Evolutionary conservation across 164 flowering plant species (phyloP).

Genomic region (Taxillus chinensis): DNA sequence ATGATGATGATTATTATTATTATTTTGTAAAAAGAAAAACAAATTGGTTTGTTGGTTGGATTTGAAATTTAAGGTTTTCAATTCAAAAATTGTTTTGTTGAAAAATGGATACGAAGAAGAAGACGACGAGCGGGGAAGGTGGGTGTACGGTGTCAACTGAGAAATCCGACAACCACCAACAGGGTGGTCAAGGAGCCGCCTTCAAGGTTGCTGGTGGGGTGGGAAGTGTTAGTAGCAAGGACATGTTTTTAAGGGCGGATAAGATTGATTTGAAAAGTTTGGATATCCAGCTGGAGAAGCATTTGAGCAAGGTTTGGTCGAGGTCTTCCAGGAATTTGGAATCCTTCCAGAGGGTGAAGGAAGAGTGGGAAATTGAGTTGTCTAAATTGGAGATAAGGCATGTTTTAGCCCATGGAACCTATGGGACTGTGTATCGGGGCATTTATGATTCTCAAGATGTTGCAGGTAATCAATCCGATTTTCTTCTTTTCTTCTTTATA

Average conservation of each 20-base stretch:
- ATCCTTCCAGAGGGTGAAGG: background rate
- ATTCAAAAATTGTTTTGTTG: no score
- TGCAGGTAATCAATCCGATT: background rate
- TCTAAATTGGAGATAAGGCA: conserved; percentile 1
- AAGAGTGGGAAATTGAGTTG: conserved; percentile 1
- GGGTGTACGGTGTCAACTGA: background rate
- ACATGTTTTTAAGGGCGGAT: background rate
- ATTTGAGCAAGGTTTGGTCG: conserved; percentile 3
- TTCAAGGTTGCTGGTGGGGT: background rate
- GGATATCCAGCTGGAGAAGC: conserved; percentile 4
- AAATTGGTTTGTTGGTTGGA: no score
- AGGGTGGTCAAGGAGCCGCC: background rate
- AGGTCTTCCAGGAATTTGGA: conserved; percentile 3
- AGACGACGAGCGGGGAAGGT: background rate
- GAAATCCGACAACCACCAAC: background rate
- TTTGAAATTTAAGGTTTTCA: no score
- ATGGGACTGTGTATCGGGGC: conserved; percentile 2
- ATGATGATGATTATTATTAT: no score
- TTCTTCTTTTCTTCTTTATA: background rate
- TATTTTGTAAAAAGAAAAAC: no score
- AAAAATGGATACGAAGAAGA: no score
- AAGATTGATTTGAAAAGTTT: background rate
- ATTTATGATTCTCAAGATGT: conserved; percentile 5
- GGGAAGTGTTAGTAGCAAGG: background rate
- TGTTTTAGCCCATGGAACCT: background rate